Evolutionary conservation across 768 basidiomycete species (phyloP).

Genomic region (Leccinum imitatum): DNA sequence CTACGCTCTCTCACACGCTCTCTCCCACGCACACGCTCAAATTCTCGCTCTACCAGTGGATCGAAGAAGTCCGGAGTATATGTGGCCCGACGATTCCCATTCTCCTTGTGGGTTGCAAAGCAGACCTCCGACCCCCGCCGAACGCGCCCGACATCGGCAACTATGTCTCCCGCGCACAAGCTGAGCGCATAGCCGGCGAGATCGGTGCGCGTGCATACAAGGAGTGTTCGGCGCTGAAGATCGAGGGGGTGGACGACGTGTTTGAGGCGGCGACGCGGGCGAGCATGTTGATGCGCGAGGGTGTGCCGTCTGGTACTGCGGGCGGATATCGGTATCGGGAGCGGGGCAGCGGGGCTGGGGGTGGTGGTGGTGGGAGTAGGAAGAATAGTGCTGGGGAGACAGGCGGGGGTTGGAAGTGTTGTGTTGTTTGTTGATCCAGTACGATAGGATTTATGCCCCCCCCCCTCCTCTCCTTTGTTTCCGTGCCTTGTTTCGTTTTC

Average conservation of each 20-base stretch:
- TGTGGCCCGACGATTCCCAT: slow-evolving; percentile 93
- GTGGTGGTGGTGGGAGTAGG: slow-evolving; percentile 33
- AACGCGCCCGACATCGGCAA: no score
- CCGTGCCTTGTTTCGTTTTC: background rate
- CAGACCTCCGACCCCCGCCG: slow-evolving; percentile 77
- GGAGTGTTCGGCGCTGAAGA: slow-evolving; percentile 88
- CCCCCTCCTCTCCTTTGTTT: no score
- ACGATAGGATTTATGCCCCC: background rate
- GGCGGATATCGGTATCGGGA: slow-evolving; percentile 50
- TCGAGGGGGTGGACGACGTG: slow-evolving; percentile 93
- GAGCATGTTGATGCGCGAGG: slow-evolving; percentile 94
- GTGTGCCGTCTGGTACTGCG: slow-evolving; percentile 56
- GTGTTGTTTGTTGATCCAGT: slow-evolving; percentile 57
- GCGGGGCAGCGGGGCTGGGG: slow-evolving; percentile 27
- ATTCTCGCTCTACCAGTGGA: slow-evolving; percentile 63
- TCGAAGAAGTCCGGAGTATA: slow-evolving; percentile 95
- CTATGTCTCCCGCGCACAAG: slow-evolving; percentile 79
- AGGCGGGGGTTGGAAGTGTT: slow-evolving; percentile 54
- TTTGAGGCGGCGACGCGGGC: slow-evolving; percentile 97
- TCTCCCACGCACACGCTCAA: background rate
- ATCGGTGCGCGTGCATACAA: slow-evolving; percentile 95
- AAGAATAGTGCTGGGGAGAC: slow-evolving; percentile 26
- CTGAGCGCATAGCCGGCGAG: slow-evolving; percentile 73
- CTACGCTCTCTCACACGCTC: no score
- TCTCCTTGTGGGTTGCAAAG: slow-evolving; percentile 94